Evolutionary conservation across 805 yeast genomes (phyloP).

Genomic region (Candida dendrica): DNA sequence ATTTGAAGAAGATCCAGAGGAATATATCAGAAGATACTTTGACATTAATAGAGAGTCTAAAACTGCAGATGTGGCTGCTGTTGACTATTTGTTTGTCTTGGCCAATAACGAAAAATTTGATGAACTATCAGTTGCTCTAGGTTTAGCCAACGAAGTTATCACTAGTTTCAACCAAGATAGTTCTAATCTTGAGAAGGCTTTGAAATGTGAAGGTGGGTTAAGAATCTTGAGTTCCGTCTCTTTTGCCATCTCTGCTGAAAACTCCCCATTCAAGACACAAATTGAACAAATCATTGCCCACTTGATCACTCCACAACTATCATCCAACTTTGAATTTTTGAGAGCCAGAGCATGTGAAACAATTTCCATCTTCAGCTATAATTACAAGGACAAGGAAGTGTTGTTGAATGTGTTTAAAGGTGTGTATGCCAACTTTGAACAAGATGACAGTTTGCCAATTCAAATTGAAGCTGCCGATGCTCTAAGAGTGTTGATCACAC

Average conservation of each 20-base stretch:
- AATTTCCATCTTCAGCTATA: slow-evolving; percentile 30
- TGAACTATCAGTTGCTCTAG: slow-evolving; percentile 45
- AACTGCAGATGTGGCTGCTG: slow-evolving; percentile 77
- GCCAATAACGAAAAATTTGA: slow-evolving; percentile 50
- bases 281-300: slow-evolving; percentile 62
- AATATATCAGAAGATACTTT: slow-evolving; percentile 70
- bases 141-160: slow-evolving; percentile 48
- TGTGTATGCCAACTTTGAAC: slow-evolving; percentile 31
- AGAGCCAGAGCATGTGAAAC: slow-evolving; percentile 72
- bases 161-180: slow-evolving; percentile 25
- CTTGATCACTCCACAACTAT: slow-evolving; percentile 66
- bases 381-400: slow-evolving; percentile 28
- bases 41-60: slow-evolving; percentile 55
- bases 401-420: slow-evolving; percentile 33
- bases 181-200: slow-evolving; percentile 29
- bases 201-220: slow-evolving; percentile 75
- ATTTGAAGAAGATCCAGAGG: slow-evolving; percentile 82
- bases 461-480: slow-evolving; percentile 86
- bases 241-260: slow-evolving; percentile 33
- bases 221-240: slow-evolving; percentile 73
- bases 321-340: slow-evolving; percentile 56
- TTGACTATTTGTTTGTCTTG: slow-evolving; percentile 60
- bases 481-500: slow-evolving; percentile 68
- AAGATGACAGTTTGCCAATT: slow-evolving; percentile 54
- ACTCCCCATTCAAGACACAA: slow-evolving; percentile 50